Evolutionary conservation across 1,284 basidiomycete species (phyloP).

Genomic region (Phellinidium pouzarii): DNA sequence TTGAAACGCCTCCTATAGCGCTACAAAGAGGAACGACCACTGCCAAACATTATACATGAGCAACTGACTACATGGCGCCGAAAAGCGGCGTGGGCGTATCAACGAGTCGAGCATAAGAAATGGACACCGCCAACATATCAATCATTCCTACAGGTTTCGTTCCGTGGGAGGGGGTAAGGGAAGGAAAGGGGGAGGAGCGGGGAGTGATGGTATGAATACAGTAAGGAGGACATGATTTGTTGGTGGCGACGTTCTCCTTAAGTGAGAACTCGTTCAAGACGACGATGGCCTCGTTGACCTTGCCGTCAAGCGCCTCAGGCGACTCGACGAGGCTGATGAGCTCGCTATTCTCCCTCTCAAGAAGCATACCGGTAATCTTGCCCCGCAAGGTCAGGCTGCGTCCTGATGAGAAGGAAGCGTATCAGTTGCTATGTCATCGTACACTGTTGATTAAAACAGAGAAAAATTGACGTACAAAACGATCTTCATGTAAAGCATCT

Average conservation of each 20-base stretch:
- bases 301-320: constrained; percentile 73
- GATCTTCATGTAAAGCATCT: constrained; percentile 89
- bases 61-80: constrained; percentile 1
- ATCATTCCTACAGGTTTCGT: constrained; percentile 12
- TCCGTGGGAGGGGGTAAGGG: constrained; percentile 11
- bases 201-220: too few species aligned
- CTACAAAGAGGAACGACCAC: constrained; percentile 16
- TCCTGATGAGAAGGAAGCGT: constrained; percentile 31
- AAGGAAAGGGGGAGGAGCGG: background rate
- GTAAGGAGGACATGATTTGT: constrained; percentile 22
- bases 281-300: constrained; percentile 82
- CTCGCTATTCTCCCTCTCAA: constrained; percentile 96
- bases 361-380: constrained; percentile 96
- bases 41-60: constrained; percentile 12
- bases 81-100: background rate
- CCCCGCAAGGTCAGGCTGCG: constrained; percentile 86
- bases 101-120: constrained; percentile 1
- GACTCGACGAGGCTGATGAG: constrained; percentile 81
- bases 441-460: constrained; percentile 4
- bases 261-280: constrained; percentile 75
- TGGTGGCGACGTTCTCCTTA: constrained; percentile 40
- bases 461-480: constrained; percentile 66
- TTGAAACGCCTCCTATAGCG: constrained; percentile 19
- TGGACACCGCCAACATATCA: constrained; percentile 5
- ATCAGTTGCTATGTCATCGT: constrained; percentile 18